Evolutionary conservation across 208 protist species (phyloP).

Genomic region (Angomonas ambiguus): DNA sequence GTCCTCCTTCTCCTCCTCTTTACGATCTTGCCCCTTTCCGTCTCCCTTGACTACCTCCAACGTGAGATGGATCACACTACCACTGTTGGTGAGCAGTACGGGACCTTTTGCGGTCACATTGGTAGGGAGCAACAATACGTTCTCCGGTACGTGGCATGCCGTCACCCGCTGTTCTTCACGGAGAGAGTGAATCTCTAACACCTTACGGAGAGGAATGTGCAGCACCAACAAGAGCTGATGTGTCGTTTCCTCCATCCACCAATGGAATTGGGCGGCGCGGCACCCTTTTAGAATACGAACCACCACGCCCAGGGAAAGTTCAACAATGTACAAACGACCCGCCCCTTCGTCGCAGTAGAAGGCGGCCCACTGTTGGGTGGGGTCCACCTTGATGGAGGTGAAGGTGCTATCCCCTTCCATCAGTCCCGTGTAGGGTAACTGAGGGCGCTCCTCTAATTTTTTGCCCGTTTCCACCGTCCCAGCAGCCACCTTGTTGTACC

Average conservation of each 20-base stretch:
- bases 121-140: conserved; percentile 42
- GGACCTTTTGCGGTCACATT: not conserved
- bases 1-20: not conserved
- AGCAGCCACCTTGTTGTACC: conserved; percentile 19
- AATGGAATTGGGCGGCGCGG: conserved; percentile 64
- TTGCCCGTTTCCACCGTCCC: not conserved
- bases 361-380: conserved; percentile 60
- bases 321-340: conserved; percentile 68
- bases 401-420: conserved; percentile 58
- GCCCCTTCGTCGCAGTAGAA: conserved; percentile 34
- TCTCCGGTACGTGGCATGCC: conserved; percentile 46
- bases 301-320: conserved; percentile 41
- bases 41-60: not conserved
- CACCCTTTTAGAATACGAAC: conserved; percentile 65
- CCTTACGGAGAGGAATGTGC: conserved; percentile 59
- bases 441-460: conserved; percentile 25
- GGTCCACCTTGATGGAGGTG: conserved; percentile 50
- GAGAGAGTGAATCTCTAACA: conserved; percentile 67
- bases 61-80: not conserved
- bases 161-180: conserved; percentile 50
- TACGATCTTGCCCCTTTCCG: too few species aligned
- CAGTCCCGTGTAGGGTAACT: conserved; percentile 21
- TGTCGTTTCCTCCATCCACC: conserved; percentile 36
- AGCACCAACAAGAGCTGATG: conserved; percentile 57
- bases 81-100: not conserved